These are phyloP conservation scores for Candida tibetensis DNA, from an alignment of 805 yeast species.

Conservation along the genomic window DNA sequence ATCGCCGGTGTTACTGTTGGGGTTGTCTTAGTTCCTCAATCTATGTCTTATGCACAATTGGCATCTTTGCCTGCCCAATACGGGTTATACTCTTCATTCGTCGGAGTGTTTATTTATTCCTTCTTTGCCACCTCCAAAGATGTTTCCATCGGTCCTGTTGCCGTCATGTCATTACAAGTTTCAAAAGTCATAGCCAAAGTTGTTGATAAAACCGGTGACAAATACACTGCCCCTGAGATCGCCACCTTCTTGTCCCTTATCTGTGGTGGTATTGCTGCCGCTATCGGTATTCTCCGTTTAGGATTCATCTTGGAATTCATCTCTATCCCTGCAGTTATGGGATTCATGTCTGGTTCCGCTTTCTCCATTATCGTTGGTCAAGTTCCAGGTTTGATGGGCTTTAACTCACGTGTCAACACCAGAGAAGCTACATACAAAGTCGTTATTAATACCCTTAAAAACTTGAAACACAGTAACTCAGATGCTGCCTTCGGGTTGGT, in stretches of 20 bases:
- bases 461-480: conserved; percentile 61
- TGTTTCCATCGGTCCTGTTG: conserved; percentile 95
- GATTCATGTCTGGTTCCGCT: conserved; percentile 95
- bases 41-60: conserved; percentile 90
- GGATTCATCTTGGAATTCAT: conserved; percentile 89
- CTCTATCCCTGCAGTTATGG: conserved; percentile 88
- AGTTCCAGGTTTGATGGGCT: conserved; percentile 84
- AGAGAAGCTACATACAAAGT: conserved; percentile 68
- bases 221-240: conserved; percentile 61
- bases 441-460: conserved; percentile 66
- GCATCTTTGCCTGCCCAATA: conserved; percentile 81
- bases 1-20: conserved; percentile 95
- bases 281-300: conserved; percentile 75
- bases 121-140: conserved; percentile 94
- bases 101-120: conserved; percentile 86
- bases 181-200: conserved; percentile 73
- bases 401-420: conserved; percentile 61
- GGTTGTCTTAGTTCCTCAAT: conserved; percentile 88
- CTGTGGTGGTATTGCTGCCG: conserved; percentile 83
- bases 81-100: conserved; percentile 88
- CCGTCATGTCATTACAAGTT: conserved; percentile 88
- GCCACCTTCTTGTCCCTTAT: conserved; percentile 78
- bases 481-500: conserved; percentile 91
- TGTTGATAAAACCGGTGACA: conserved; percentile 39
- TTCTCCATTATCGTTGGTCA: conserved; percentile 80